Conservation (phyloP, 192 early-diverging fungal genomes). For the Borealophlyctis nickersoniae region DNA sequence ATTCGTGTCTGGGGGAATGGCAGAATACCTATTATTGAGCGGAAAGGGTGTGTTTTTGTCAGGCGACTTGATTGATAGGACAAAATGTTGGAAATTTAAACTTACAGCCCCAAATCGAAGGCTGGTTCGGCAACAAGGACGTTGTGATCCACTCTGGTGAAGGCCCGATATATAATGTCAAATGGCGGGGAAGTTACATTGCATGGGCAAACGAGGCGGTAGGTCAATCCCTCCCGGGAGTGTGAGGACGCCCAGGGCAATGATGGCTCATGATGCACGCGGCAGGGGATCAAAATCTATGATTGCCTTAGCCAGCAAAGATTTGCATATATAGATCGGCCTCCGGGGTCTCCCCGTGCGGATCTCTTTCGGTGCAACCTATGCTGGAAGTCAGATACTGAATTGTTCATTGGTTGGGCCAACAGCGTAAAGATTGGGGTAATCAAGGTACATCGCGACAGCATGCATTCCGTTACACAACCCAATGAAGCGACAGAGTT, state of each 20-base stretch:
- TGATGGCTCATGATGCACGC: background rate
- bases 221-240: conserved; percentile 2
- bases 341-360: conserved; percentile 68
- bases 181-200: conserved; percentile 81
- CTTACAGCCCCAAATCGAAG: conserved; percentile 33
- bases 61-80: too few relatives aligned
- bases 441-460: conserved; percentile 71
- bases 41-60: conserved; percentile 63
- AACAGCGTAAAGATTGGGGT: conserved; percentile 83
- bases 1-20: conserved; percentile 88
- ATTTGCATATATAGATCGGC: conserved; percentile 82
- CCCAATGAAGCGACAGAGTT: background rate
- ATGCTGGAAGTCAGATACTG: conserved; percentile 76
- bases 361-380: conserved; percentile 86
- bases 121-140: conserved; percentile 86
- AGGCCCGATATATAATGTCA: conserved; percentile 81
- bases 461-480: too few relatives aligned
- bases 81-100: conserved; percentile 2
- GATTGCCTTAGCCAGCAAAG: conserved; percentile 65
- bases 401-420: conserved; percentile 92
- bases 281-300: conserved; percentile 62
- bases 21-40: conserved; percentile 79
- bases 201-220: conserved; percentile 93
- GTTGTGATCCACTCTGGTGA: conserved; percentile 81
- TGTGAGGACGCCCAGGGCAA: too few relatives aligned